Evolutionary conservation across 139 green algal species (phyloP), one percentile per base, ranked within the genome.

Genomic region (Ettlia oleoabundans): DNA sequence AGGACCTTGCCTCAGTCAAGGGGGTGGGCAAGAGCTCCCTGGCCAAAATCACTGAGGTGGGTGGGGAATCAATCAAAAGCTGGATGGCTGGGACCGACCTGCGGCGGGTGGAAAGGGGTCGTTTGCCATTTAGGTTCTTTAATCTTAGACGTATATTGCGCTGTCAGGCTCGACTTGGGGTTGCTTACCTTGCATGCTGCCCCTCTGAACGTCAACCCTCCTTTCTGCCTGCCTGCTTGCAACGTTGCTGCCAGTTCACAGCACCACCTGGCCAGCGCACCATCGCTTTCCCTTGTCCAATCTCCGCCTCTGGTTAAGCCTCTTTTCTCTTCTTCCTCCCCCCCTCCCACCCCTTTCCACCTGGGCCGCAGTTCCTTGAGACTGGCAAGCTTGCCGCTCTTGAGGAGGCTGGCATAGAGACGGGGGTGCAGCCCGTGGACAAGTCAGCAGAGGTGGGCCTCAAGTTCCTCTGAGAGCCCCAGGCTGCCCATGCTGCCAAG

Each of bases 391-490:
- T 87, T 33, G 62, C 41, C 15, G 76, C 63, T 13, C 71, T 84
- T 35, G 26, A 79, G 13, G 82, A 87, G 63, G 42, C 80, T 52
- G 80, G 73, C 63, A 30, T 62, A 30, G 55, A 33, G 33, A 47
- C 30, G 30, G 61, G 69, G 61, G 24, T 32, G 19, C 33, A 28
- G 35, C 52, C 0, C 72, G 63, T 64, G 21, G 35, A 69, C 55
- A 58, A 51, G 53, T 18, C 41, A 24, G 81, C 58, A 0, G 47
- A 86, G 70, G 53, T 82, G 30, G 81, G 37, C 22, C 38, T 82
- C 35, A 86, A 82, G 43, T 82, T 86, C 53, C 22, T 86, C 19
- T 86, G 81, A 86, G 24, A 15, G 47, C 47, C 47, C 13, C 47
- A 58, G 10, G 13, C 30, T 9, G 63, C 63, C n/a, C 33, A 35